Percentiles rank a stretch among this genome's conserved stretches.
Evolutionary conservation across 2,329 filamentous ascomycete species (phyloP).

Genomic region (Xylariomycetidae sp.): DNA sequence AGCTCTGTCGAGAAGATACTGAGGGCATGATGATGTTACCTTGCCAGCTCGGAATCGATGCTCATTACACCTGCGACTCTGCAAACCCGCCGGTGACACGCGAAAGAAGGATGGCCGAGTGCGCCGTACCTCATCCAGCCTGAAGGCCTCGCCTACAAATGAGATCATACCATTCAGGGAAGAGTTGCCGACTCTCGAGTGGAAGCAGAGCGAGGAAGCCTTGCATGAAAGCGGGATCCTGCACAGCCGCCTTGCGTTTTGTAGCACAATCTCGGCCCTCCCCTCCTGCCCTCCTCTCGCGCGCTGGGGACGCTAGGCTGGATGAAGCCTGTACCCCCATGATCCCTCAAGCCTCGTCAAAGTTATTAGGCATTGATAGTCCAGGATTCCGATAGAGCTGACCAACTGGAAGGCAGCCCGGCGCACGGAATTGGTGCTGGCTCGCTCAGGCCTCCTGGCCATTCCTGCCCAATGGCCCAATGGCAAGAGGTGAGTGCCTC

Average conservation of each 20-base stretch:
- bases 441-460: conserved; percentile 34
- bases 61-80: conserved; percentile 13
- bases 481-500: conserved; percentile 22
- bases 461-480: conserved; percentile 36
- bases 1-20: too few species aligned
- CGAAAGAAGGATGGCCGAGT: background rate
- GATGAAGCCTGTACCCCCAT: conserved; percentile 17
- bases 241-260: conserved; percentile 23
- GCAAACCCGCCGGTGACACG: conserved; percentile 18
- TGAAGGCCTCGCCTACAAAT: conserved; percentile 18
- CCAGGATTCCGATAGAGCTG: conserved; percentile 28
- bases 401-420: conserved; percentile 41
- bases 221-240: conserved; percentile 21
- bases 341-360: conserved; percentile 21
- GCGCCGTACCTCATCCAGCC: conserved; percentile 16
- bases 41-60: background rate
- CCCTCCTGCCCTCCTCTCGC: background rate
- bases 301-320: conserved; percentile 17
- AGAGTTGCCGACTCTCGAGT: conserved; percentile 20
- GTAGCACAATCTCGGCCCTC: conserved; percentile 22
- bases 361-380: conserved; percentile 25
- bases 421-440: conserved; percentile 25
- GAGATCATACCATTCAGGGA: conserved; percentile 19
- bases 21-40: background rate
- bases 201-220: conserved; percentile 14